Percentiles rank a stretch among this genome's conserved stretches.
phyloP scores from a whole-genome alignment of 148 eudicot genomes.

The Amaranthus palmeri region DNA sequence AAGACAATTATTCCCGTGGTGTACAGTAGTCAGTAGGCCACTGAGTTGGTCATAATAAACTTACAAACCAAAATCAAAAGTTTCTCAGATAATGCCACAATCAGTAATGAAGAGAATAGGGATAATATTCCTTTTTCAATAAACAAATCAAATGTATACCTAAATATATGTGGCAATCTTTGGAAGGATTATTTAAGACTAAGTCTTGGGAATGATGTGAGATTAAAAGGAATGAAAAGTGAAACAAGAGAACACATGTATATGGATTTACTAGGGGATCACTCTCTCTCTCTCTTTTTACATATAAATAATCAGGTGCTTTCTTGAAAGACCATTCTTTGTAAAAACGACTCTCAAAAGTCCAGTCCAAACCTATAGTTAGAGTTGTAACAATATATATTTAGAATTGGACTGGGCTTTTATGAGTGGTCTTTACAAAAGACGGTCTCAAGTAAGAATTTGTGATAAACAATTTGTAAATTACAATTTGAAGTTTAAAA shows the following conservation, averaged over 20 bases:
- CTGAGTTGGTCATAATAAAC: not conserved
- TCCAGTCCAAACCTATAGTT: too few species aligned
- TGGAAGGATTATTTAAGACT: conserved; percentile 45
- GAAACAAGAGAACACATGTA: conserved; percentile 45
- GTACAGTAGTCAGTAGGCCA: not conserved
- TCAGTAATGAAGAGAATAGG: conserved; percentile 29
- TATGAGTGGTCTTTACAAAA: too few species aligned
- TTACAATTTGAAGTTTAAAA: too few species aligned
- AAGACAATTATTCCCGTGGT: conserved; percentile 17
- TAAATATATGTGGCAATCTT: conserved; percentile 57
- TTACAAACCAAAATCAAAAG: not conserved
- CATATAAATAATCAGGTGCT: too few species aligned
- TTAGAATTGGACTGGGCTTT: too few species aligned
- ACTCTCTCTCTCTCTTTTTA: too few species aligned
- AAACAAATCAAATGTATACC: conserved; percentile 35
- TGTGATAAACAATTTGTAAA: too few species aligned
- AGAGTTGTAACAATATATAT: too few species aligned
- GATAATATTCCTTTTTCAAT: conserved; percentile 41
- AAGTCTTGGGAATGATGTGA: conserved; percentile 18
- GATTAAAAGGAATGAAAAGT: conserved; percentile 28
- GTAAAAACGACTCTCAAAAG: too few species aligned
- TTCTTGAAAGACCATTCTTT: too few species aligned
- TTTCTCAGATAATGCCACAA: conserved; percentile 6
- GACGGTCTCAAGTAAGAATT: too few species aligned
- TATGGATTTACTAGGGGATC: conserved; percentile 29